phyloP scores from a whole-genome alignment of 345 rosid species.

The Durio zibethinus region DNA sequence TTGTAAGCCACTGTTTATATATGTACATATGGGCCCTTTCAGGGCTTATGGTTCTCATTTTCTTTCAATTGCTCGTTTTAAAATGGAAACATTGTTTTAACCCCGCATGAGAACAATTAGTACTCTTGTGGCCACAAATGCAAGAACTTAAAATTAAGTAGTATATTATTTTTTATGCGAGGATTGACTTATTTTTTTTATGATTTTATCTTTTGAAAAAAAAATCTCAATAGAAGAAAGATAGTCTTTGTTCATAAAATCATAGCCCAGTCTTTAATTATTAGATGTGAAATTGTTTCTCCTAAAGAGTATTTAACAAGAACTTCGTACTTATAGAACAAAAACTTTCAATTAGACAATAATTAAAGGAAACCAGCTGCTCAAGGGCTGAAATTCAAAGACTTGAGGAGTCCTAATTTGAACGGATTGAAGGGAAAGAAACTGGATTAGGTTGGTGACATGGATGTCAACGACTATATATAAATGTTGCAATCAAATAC shows the following conservation, averaged over 20 bases:
- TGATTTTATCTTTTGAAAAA: too few species aligned
- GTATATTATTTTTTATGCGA: too few species aligned
- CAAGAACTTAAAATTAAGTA: neutral
- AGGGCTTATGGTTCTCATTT: neutral
- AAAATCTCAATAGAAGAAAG: too few species aligned
- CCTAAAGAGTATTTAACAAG: too few species aligned
- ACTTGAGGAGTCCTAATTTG: neutral
- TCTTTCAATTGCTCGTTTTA: neutral
- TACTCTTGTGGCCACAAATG: neutral
- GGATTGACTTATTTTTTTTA: too few species aligned
- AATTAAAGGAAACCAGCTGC: neutral
- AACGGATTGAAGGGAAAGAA: neutral
- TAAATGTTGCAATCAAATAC: neutral
- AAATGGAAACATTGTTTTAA: neutral
- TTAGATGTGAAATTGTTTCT: too few species aligned
- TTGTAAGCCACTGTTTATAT: neutral
- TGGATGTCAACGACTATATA: constrained; percentile 11
- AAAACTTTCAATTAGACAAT: neutral
- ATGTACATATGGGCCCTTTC: neutral
- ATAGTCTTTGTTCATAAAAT: too few species aligned
- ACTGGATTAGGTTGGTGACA: constrained; percentile 30
- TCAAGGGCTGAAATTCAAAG: neutral
- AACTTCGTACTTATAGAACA: too few species aligned
- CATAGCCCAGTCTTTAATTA: too few species aligned
- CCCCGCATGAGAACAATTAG: too few species aligned